Evolutionary conservation across 2,329 filamentous ascomycete species (phyloP).

Genomic region (Pseudogymnoascus verrucosus): DNA sequence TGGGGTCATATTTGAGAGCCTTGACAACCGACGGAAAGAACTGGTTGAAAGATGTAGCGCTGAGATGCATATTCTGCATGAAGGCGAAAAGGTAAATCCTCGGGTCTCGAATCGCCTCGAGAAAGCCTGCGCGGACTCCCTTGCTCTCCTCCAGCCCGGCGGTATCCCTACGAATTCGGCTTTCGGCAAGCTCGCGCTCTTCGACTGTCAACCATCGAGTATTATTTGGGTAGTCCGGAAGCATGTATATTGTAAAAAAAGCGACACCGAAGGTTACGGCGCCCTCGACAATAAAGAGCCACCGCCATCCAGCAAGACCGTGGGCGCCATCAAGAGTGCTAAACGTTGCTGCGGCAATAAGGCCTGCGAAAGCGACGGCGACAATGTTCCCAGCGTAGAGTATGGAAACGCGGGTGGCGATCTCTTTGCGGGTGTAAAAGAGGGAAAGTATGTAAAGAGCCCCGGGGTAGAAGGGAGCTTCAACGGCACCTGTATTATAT

Average conservation of each 20-base stretch:
- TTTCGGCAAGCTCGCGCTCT: constrained; percentile 34
- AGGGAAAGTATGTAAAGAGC: constrained; percentile 42
- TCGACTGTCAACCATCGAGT: constrained; percentile 36
- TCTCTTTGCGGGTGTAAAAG: constrained; percentile 46
- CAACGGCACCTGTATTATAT: not conserved
- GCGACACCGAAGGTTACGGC: constrained; percentile 45
- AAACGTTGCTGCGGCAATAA: constrained; percentile 42
- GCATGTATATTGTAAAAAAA: constrained; percentile 21
- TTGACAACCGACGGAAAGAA: constrained; percentile 34
- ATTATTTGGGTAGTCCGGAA: constrained; percentile 30
- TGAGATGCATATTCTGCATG: constrained; percentile 41
- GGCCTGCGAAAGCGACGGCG: constrained; percentile 39
- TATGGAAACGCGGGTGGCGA: constrained; percentile 36
- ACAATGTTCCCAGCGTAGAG: constrained; percentile 39
- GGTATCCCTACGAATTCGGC: constrained; percentile 35
- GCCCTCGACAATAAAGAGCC: constrained; percentile 42
- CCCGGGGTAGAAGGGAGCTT: constrained; percentile 37
- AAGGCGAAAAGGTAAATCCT: constrained; percentile 37
- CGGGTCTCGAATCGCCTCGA: constrained; percentile 34
- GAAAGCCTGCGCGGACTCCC: constrained; percentile 33
- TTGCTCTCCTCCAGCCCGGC: constrained; percentile 32
- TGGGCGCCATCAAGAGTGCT: constrained; percentile 13
- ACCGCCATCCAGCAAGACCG: constrained; percentile 36
- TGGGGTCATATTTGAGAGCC: constrained; percentile 30
- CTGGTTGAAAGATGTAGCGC: constrained; percentile 34